Evolutionary conservation across 768 basidiomycete species (phyloP).

Genomic region (Boletus patriciae): DNA sequence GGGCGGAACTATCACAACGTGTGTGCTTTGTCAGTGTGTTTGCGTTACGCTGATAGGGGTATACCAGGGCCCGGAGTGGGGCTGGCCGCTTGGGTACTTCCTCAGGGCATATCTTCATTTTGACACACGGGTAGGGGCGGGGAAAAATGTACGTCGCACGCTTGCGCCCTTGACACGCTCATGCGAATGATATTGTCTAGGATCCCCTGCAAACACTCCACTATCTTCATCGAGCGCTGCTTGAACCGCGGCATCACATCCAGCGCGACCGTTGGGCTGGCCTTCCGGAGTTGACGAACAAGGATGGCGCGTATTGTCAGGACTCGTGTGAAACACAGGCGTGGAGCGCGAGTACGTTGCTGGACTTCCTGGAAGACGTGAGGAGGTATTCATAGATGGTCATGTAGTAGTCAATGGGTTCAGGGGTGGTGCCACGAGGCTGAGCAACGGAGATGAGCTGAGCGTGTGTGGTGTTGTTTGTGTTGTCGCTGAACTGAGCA

Average conservation of each 20-base stretch:
- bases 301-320: constrained; percentile 74
- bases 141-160: constrained; percentile 56
- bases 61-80: constrained; percentile 85
- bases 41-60: constrained; percentile 14
- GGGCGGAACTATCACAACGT: constrained; percentile 95
- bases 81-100: constrained; percentile 95
- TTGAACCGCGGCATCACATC: constrained; percentile 72
- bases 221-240: constrained; percentile 71
- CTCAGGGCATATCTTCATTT: constrained; percentile 90
- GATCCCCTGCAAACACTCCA: constrained; percentile 73
- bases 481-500: constrained; percentile 5
- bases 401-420: not conserved
- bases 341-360: constrained; percentile 90
- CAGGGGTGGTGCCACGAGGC: not conserved
- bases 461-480: constrained; percentile 32
- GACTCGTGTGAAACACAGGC: constrained; percentile 96
- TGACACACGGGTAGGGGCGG: constrained; percentile 65
- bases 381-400: constrained; percentile 17
- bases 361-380: constrained; percentile 85
- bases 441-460: constrained; percentile 9
- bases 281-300: constrained; percentile 89
- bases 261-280: constrained; percentile 87
- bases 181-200: constrained; percentile 37
- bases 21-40: constrained; percentile 18
- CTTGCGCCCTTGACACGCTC: not conserved